These are phyloP conservation scores for Saccharum officinarum DNA, from an alignment of 176 grass and related monocot species.

Conservation along the genomic window DNA sequence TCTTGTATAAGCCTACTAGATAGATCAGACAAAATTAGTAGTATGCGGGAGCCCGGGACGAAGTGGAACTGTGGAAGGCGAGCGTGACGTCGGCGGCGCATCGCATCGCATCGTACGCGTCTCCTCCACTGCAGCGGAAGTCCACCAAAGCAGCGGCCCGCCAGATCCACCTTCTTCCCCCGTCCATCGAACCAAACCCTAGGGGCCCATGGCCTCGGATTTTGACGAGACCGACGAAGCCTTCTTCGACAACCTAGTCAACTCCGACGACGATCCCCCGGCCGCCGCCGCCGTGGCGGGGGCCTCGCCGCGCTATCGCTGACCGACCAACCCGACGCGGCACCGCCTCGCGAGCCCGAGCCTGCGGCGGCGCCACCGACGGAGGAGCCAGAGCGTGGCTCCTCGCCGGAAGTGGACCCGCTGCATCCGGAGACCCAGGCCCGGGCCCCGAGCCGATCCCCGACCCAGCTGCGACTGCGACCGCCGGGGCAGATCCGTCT, in stretches of 20 bases:
- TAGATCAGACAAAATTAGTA: too few relatives aligned
- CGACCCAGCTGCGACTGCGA: slow-evolving; percentile 7
- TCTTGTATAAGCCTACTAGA: too few relatives aligned
- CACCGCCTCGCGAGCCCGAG: neutral
- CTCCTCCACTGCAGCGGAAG: neutral
- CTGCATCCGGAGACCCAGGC: too few relatives aligned
- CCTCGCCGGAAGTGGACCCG: neutral
- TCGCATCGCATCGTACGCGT: neutral
- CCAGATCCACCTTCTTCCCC: neutral
- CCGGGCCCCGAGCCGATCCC: too few relatives aligned
- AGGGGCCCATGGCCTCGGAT: slow-evolving; percentile 27
- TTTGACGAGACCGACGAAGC: slow-evolving; percentile 75
- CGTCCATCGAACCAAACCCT: neutral
- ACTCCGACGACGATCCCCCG: slow-evolving; percentile 40
- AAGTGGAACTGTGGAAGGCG: too few relatives aligned
- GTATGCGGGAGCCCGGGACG: too few relatives aligned
- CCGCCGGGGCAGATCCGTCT: slow-evolving; percentile 16
- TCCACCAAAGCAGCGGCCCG: neutral
- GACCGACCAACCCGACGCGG: neutral
- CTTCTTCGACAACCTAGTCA: slow-evolving; percentile 92
- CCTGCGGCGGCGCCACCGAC: neutral
- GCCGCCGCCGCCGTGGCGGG: neutral
- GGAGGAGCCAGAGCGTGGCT: neutral
- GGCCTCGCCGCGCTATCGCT: slow-evolving; percentile 49
- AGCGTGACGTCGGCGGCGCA: neutral